These are phyloP conservation scores for Stagonosporopsis chrysanthemi DNA, from an alignment of 2,329 filamentous ascomycete species.

Conservation along the genomic window DNA sequence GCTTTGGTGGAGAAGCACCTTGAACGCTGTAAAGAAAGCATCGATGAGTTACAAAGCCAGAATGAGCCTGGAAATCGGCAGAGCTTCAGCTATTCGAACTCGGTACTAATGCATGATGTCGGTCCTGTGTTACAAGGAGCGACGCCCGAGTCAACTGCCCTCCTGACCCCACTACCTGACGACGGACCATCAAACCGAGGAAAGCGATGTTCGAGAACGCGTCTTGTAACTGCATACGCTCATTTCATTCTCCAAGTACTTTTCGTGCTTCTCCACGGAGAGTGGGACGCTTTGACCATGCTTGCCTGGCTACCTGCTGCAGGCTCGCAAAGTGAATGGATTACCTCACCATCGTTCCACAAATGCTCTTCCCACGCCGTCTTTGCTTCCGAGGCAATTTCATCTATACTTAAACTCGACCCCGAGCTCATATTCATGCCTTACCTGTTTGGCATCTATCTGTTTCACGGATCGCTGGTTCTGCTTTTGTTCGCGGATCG, in stretches of 20 bases:
- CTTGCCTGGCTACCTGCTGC: constrained; percentile 7
- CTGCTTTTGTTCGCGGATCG: constrained; percentile 2
- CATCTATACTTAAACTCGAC: neutral
- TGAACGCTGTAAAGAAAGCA: constrained; percentile 8
- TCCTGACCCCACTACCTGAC: neutral
- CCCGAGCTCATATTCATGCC: constrained; percentile 9
- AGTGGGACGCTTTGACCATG: constrained; percentile 6
- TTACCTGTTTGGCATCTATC: constrained; percentile 5
- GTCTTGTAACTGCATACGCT: constrained; percentile 4
- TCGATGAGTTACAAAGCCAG: neutral
- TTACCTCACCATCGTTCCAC: constrained; percentile 5
- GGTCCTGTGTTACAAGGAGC: constrained; percentile 1
- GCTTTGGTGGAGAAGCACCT: neutral
- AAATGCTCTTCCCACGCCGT: constrained; percentile 7
- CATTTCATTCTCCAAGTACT: constrained; percentile 8
- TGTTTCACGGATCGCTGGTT: constrained; percentile 7
- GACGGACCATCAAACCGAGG: neutral
- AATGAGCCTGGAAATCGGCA: neutral
- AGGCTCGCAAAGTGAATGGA: constrained; percentile 1
- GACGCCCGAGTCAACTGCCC: neutral
- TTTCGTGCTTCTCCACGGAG: constrained; percentile 1
- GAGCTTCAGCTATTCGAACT: neutral
- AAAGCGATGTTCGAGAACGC: neutral
- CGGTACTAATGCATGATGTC: neutral
- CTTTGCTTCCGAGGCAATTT: constrained; percentile 2